Conservation (phyloP, 2,329 filamentous ascomycete species). For the Apiospora aurea region DNA sequence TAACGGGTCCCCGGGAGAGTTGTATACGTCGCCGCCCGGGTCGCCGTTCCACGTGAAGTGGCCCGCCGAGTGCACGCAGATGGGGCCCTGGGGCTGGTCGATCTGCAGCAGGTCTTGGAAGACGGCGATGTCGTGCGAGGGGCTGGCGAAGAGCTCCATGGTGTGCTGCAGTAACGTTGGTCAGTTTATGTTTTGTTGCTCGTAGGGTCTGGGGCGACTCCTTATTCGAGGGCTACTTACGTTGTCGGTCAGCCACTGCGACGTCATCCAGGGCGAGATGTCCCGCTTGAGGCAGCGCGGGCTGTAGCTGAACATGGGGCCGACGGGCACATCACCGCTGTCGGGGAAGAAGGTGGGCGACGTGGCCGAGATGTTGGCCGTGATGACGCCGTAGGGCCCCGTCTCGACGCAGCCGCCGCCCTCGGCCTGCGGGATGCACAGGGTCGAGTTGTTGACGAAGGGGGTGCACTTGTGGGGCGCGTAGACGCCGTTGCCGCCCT, state of each 20-base stretch:
- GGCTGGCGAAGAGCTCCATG: slow-evolving; percentile 36
- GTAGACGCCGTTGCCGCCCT: slow-evolving; percentile 40
- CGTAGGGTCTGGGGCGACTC: no score
- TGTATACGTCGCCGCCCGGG: slow-evolving; percentile 37
- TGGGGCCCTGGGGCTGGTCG: slow-evolving; percentile 13
- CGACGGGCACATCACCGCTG: slow-evolving; percentile 30
- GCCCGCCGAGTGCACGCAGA: slow-evolving; percentile 42
- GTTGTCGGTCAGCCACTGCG: slow-evolving; percentile 36
- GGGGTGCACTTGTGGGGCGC: slow-evolving; percentile 33
- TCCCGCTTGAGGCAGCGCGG: slow-evolving; percentile 31
- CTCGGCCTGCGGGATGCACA: slow-evolving; percentile 28
- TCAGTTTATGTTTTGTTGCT: no score
- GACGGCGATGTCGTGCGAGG: slow-evolving; percentile 26
- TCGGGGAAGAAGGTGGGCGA: slow-evolving; percentile 29
- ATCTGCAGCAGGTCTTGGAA: slow-evolving; percentile 28
- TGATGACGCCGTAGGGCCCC: slow-evolving; percentile 37
- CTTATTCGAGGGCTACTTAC: no score
- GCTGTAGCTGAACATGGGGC: slow-evolving; percentile 27
- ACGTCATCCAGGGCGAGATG: slow-evolving; percentile 27
- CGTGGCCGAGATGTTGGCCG: slow-evolving; percentile 37
- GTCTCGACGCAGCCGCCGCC: slow-evolving; percentile 45
- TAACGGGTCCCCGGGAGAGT: slow-evolving; percentile 17
- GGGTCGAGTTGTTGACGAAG: slow-evolving; percentile 28
- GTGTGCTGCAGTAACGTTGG: no score
- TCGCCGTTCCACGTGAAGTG: slow-evolving; percentile 47